Conservation (phyloP, 306 rosid species). For the Ochetophila trinervis region DNA sequence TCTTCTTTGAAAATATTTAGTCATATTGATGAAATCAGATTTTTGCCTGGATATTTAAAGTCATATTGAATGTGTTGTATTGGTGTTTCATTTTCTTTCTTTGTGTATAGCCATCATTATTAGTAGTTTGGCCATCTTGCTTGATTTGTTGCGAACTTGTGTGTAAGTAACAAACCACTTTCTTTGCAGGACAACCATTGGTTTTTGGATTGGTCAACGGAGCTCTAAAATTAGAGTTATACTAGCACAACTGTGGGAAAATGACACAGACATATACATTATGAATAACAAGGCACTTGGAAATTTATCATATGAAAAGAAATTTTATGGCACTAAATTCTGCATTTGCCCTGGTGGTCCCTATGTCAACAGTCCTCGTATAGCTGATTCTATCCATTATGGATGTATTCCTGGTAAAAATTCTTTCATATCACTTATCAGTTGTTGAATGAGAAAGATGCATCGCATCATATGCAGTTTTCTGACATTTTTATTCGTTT, state of each 20-base stretch:
- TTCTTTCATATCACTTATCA: too few relatives aligned
- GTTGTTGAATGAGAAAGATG: background rate
- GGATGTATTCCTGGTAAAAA: constrained; percentile 94
- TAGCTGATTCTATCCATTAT: constrained; percentile 88
- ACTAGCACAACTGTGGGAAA: constrained; percentile 92
- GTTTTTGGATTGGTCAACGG: constrained; percentile 96
- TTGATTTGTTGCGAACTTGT: background rate
- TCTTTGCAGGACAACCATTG: constrained; percentile 74
- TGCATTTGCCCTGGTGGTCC: constrained; percentile 99
- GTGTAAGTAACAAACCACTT: background rate
- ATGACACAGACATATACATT: constrained; percentile 91
- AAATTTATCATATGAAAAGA: constrained; percentile 74
- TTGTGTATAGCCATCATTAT: too few relatives aligned
- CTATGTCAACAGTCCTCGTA: constrained; percentile 96
- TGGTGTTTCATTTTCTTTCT: too few relatives aligned
- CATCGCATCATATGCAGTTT: background rate
- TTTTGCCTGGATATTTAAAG: too few relatives aligned
- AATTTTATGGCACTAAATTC: constrained; percentile 77
- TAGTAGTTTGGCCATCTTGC: background rate
- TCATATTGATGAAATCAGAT: too few relatives aligned
- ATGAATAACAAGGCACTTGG: constrained; percentile 82
- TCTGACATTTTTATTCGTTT: background rate
- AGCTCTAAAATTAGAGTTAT: constrained; percentile 95
- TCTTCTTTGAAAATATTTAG: too few relatives aligned
- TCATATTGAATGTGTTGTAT: too few relatives aligned